Evolutionary conservation across 1,284 basidiomycete species (phyloP), one percentile per base, ranked within the genome.

Genomic region (Austropuccinia psidii): DNA sequence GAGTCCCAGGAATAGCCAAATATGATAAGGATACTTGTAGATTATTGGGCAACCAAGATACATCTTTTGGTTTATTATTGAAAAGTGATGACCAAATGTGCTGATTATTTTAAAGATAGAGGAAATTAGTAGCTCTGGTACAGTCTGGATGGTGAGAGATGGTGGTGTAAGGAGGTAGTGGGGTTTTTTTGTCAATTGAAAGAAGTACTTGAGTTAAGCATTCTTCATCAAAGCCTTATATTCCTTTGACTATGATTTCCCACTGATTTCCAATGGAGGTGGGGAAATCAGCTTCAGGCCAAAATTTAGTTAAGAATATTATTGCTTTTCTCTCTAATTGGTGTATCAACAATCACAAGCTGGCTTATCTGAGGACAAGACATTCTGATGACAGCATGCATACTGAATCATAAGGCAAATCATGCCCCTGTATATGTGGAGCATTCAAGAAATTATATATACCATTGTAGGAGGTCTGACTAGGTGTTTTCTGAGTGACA

Each of bases 381-480:
- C 27, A 85, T 82, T 17, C 85, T 82, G 54, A 97, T 83, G 79
- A 97, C 90, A 60, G 84, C 82, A 54, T 24, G 82, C 92, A 94
- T 29, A 93, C 89, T 0, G 93, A 87, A 78, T 98, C 94, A 77
- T 85, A 89, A 0, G 91, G 90, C 76, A 86, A 87, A 1, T 87
- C 82, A 1, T 93, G 93, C 0, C 92, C 92, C 80, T 95, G 92
- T 17, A 94, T 85, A 77, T 91, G 88, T 70, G 97, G 83, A 76
- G 92, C 89, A 76, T 87, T 88, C 1, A 88, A 84, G 58, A 96
- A 82, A 0, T 83, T 82, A 78, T 92, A 89, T 57, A 96, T 86
- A 78, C 92, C 90, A 0, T 82, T 78, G 13, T 89, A 81, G 43
- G 89, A 81, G 3, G 84, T 84, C 13, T 86, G 85, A 11, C 84